Evolutionary conservation across 2,329 filamentous ascomycete species (phyloP).

Genomic region (Chaetothyriales sp.): DNA sequence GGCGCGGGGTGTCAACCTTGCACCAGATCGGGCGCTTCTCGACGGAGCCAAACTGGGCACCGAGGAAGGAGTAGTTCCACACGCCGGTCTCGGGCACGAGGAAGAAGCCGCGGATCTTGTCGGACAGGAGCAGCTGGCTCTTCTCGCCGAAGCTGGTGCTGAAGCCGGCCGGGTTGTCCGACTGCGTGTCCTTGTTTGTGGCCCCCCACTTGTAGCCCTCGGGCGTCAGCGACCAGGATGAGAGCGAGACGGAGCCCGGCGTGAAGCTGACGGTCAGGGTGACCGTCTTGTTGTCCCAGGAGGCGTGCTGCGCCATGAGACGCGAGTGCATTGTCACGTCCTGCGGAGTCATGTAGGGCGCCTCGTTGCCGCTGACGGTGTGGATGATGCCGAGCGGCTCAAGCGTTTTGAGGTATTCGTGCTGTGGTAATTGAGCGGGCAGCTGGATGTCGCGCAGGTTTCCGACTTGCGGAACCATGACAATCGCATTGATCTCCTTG

Average conservation of each 20-base stretch:
- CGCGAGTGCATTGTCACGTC: slow-evolving; percentile 91
- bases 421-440: slow-evolving; percentile 75
- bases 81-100: slow-evolving; percentile 74
- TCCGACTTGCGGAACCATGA: slow-evolving; percentile 94
- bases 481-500: slow-evolving; percentile 92
- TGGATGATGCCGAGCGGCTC: slow-evolving; percentile 93
- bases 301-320: slow-evolving; percentile 64
- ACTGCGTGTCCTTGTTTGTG: slow-evolving; percentile 83
- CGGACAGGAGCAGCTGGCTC: slow-evolving; percentile 80
- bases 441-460: slow-evolving; percentile 83
- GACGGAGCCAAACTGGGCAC: slow-evolving; percentile 67
- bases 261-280: slow-evolving; percentile 95
- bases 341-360: slow-evolving; percentile 86
- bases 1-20: slow-evolving; percentile 73
- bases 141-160: slow-evolving; percentile 85
- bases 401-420: slow-evolving; percentile 72
- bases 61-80: slow-evolving; percentile 99
- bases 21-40: slow-evolving; percentile 87
- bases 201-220: slow-evolving; percentile 92
- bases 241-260: slow-evolving; percentile 84
- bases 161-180: slow-evolving; percentile 89
- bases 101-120: slow-evolving; percentile 92
- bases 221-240: slow-evolving; percentile 84
- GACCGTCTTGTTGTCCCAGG: slow-evolving; percentile 80
- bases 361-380: slow-evolving; percentile 85